Base-by-base conservation (phyloP, 805 yeast genomes). In the Starmerella stigmatis region DNA sequence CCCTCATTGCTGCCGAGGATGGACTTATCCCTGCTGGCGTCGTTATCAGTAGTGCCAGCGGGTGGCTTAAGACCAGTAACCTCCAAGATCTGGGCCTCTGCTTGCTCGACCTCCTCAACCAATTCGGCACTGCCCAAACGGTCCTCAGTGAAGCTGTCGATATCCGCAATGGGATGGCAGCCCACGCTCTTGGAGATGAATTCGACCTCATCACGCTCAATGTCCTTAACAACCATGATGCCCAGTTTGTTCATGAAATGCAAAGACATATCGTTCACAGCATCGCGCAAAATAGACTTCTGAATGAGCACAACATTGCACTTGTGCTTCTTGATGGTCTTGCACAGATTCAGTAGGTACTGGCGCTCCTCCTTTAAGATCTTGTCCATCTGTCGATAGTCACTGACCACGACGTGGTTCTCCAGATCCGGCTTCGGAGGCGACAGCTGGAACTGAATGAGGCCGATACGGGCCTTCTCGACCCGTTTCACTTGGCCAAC, bases 391-490 rank as follows among this genome's bases (percentile, higher is more conserved):
- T 92, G 98, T 66, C 98, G 78, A 70, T 92, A 92, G 65, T 92
- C 99, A 61, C 84, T 92, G 45, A 92, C 97, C 47, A 92, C 94
- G 41, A 92, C 89, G 62, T 88, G 89, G 65, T 92, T 92, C 69
- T 92, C 98, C 81, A 94, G 81, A 61, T 86, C 96, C 17, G 96
- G 96, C 63, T 86, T 86, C 54, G 96, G 96, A 20, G 96, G 96
- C 17, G 95, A 85, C 51, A 86, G 74, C 71, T 84, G 98, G 71
- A 84, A 92, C 70, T 86, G 99, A 60, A 83, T 76, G 60, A 83
- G 74, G 23, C 83, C 97, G 61, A 86, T 86, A 54, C 73, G 75
- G 13, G 98, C 97, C 71, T 88, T 89, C 62, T 92, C 98, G 63
- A 85, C 75, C 61, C 96, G 77, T 4, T 86, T 73, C 49, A 98